phyloP scores from a whole-genome alignment of 1,284 basidiomycete species.

The Mycosarcoma mackinlayi region DNA sequence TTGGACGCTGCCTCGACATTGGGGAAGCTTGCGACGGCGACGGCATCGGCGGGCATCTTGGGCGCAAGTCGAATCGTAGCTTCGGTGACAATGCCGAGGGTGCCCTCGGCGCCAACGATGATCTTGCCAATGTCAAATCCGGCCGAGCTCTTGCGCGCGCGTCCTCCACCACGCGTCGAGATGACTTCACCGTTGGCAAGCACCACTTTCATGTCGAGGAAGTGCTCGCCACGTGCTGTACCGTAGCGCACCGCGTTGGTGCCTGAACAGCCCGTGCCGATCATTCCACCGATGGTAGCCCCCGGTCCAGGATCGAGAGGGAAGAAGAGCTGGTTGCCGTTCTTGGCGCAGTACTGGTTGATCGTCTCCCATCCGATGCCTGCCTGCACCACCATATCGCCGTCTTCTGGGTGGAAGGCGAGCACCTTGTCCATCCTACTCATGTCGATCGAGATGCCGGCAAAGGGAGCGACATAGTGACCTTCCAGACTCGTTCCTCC shows the following conservation, averaged over 20 bases:
- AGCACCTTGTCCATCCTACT: constrained; percentile 82
- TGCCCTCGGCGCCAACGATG: constrained; percentile 94
- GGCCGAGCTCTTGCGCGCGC: constrained; percentile 84
- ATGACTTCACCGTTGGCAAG: constrained; percentile 90
- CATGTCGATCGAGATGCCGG: constrained; percentile 80
- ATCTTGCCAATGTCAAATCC: constrained; percentile 91
- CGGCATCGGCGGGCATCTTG: constrained; percentile 76
- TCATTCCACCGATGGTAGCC: constrained; percentile 92
- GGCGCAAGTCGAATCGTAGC: constrained; percentile 85
- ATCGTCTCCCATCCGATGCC: constrained; percentile 87
- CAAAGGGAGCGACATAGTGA: constrained; percentile 55
- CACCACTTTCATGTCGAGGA: constrained; percentile 71
- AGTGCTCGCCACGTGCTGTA: constrained; percentile 76
- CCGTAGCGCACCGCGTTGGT: constrained; percentile 90
- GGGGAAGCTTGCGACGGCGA: constrained; percentile 71
- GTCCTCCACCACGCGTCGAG: constrained; percentile 78
- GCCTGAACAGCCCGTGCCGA: constrained; percentile 73
- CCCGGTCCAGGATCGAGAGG: constrained; percentile 75
- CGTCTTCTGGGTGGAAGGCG: constrained; percentile 52
- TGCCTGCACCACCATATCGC: constrained; percentile 70
- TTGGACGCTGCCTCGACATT: constrained; percentile 74
- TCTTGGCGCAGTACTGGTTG: constrained; percentile 78
- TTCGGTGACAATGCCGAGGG: constrained; percentile 90
- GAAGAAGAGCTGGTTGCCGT: constrained; percentile 85
- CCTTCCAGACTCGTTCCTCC: constrained; percentile 74